Conservation (phyloP, 108 stramenopile species). For the Cyclotella sp. region DNA sequence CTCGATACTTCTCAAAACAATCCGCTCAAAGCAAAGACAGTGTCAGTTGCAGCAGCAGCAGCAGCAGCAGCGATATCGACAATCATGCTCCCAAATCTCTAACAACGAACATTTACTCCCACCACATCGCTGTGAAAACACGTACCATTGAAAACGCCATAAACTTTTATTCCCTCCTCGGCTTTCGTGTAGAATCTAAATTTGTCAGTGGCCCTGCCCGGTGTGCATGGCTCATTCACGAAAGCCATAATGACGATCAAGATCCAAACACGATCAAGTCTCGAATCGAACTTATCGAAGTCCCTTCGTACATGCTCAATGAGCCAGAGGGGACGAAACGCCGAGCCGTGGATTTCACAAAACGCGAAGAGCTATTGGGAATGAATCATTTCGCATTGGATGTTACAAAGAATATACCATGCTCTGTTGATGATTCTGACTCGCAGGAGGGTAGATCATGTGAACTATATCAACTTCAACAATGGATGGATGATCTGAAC, state of each 20-base stretch:
- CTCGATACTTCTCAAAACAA: background rate
- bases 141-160: conserved; percentile 84
- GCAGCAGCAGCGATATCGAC: background rate
- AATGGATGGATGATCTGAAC: conserved; percentile 76
- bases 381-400: conserved; percentile 86
- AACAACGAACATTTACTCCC: conserved; percentile 19
- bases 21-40: background rate
- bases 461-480: conserved; percentile 46
- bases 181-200: conserved; percentile 68
- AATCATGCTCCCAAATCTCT: background rate
- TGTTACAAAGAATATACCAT: conserved; percentile 53
- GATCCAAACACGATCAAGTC: conserved; percentile 3
- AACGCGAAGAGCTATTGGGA: conserved; percentile 72
- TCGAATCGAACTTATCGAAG: conserved; percentile 84
- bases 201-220: conserved; percentile 81
- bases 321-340: conserved; percentile 70
- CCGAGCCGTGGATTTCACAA: conserved; percentile 73
- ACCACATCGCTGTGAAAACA: conserved; percentile 81
- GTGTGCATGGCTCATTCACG: conserved; percentile 73
- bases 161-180: conserved; percentile 82
- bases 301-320: conserved; percentile 72
- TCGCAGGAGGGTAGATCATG: conserved; percentile 10
- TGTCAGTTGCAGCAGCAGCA: no score
- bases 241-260: conserved; percentile 8
- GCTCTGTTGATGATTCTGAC: background rate